Evolutionary conservation across 164 flowering plant genomes (phyloP), one percentile per base, ranked within the genome.

Genomic region (Kingdonia uniflora): DNA sequence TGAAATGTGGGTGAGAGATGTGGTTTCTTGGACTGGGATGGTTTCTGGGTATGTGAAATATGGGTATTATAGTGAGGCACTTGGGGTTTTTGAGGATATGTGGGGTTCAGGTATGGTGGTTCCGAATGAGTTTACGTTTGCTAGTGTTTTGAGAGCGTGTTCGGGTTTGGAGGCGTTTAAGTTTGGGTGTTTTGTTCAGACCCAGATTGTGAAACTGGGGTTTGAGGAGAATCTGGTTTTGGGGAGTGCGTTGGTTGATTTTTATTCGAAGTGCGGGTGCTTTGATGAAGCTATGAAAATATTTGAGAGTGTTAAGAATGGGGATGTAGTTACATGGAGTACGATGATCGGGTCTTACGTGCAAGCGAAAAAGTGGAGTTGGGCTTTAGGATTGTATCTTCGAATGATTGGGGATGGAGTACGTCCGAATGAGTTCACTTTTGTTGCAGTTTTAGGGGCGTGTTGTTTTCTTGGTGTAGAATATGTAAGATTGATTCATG

Each of bases 401-500:
- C 24, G 39, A 14, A 81, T 81, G 87, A 26, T 79, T 49, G 25
- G 33, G n/a, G 71, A 55, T 13, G 73, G 80, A 11, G 43, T 75
- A 50, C 24, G n/a, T 57, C 84, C 87, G 2, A 77, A 77, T 49
- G 80, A 69, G 67, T 81, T 70, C 50, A 77, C 87, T 33, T 79
- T 76, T 62, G 84, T 70, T 22, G 75, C 75, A 35, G 59, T 81
- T 44, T 51, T 79, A 14, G 53, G 22, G 35, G 73, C 79, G 0
- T 55, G 75, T 3, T 22, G 65, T 43, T 42, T 52, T 62, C 69
- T 74, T 42, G 69, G 74, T 55, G 54, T 66, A 46, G 51, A 54
- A n/a, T 54, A 45, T 49, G 84, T 76, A 20, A 68, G 55, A 48
- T 37, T 75, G 62, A 48, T 81, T 45, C 87, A 79, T 72, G 76